Conservation (phyloP, 805 yeast species). For the Pichia ethanolica region DNA sequence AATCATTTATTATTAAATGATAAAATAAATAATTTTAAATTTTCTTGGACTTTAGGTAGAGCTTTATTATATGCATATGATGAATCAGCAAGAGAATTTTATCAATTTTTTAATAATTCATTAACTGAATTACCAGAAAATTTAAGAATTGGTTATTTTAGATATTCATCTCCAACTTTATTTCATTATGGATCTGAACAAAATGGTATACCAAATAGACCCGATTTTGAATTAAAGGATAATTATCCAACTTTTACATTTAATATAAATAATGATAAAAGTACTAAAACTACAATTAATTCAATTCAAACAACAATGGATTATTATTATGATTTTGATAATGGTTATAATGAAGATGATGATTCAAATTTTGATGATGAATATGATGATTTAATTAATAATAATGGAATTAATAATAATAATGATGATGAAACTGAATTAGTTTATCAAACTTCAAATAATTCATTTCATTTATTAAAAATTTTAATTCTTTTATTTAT, state of each 20-base stretch:
- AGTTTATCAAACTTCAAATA: not conserved
- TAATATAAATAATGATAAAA: not conserved
- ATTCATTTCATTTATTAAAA: not conserved
- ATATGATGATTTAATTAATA: not conserved
- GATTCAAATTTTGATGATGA: not conserved
- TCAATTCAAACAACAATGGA: not conserved
- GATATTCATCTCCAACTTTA: conserved; percentile 39
- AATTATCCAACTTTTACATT: conserved; percentile 12
- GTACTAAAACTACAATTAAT: not conserved
- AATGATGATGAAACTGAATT: conserved; percentile 2
- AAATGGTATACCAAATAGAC: conserved; percentile 34
- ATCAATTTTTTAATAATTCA: not conserved
- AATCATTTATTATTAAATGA: conserved; percentile 38
- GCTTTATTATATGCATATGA: conserved; percentile 58
- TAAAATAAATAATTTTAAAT: conserved; percentile 68
- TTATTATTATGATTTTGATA: not conserved
- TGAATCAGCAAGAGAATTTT: conserved; percentile 29
- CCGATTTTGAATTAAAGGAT: conserved; percentile 27
- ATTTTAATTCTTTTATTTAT: not conserved
- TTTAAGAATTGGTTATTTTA: conserved; percentile 37
- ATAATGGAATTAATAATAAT: not conserved
- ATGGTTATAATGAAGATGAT: not conserved
- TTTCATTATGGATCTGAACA: conserved; percentile 50
- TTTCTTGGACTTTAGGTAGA: conserved; percentile 90
- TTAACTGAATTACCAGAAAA: not conserved